These are phyloP conservation scores for Westerdykella aurantiaca DNA, from an alignment of 2,329 filamentous ascomycete species.

Conservation along the genomic window DNA sequence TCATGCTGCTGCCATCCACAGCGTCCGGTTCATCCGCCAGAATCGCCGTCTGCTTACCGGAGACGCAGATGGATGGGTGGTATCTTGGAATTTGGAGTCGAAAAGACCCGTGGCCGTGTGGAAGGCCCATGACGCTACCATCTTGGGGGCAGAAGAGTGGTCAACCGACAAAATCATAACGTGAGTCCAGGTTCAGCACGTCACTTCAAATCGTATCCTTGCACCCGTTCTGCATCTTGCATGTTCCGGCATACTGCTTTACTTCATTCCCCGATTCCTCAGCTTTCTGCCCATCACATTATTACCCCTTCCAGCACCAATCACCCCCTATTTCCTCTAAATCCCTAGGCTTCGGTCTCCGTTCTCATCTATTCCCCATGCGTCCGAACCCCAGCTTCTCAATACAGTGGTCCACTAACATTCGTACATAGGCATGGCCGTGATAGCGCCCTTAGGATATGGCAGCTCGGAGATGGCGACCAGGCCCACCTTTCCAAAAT, in stretches of 20 bases:
- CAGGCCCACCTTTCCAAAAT: constrained; percentile 60
- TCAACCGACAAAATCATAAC: constrained; percentile 70
- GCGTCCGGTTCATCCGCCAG: constrained; percentile 62
- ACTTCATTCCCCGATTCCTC: background rate
- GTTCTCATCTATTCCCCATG: background rate
- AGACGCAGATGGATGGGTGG: constrained; percentile 83
- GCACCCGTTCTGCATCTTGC: background rate
- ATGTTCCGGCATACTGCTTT: constrained; percentile 1
- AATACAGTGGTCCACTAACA: background rate
- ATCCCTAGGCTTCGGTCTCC: background rate
- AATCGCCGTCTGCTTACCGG: constrained; percentile 78
- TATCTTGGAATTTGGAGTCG: constrained; percentile 77
- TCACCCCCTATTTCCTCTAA: background rate
- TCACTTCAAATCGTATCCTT: background rate
- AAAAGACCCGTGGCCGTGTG: constrained; percentile 80
- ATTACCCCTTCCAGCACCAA: background rate
- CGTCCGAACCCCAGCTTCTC: background rate
- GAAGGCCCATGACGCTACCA: constrained; percentile 72
- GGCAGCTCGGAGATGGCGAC: constrained; percentile 61
- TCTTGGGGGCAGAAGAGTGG: constrained; percentile 71
- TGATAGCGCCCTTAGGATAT: constrained; percentile 80
- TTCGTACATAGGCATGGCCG: constrained; percentile 66
- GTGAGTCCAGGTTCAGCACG: constrained; percentile 51
- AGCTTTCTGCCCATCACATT: background rate
- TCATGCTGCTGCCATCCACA: constrained; percentile 74